These are phyloP conservation scores for Aegilops longissima DNA, from an alignment of 176 grass and related monocot species.

Conservation along the genomic window DNA sequence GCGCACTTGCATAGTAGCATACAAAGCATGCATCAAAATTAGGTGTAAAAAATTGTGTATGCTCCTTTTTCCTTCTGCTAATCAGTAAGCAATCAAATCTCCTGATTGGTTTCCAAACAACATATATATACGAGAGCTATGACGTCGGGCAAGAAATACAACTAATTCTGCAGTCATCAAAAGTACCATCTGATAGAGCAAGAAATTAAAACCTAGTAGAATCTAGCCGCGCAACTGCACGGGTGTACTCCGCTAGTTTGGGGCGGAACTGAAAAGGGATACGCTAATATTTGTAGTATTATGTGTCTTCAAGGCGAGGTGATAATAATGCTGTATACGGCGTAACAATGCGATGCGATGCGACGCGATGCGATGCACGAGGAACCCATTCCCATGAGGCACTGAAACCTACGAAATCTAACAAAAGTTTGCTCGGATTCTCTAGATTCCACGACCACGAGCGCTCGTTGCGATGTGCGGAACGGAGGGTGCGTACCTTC, in stretches of 20 bases:
- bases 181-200: neutral
- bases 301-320: neutral
- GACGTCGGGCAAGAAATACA: neutral
- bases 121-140: too few species aligned
- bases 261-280: neutral
- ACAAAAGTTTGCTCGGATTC: too few species aligned
- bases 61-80: too few species aligned
- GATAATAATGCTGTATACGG: neutral
- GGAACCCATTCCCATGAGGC: neutral
- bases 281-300: neutral
- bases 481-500: constrained; percentile 20
- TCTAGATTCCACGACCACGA: neutral
- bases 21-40: too few species aligned
- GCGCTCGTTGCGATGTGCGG: neutral
- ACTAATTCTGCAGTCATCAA: neutral
- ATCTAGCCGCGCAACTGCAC: neutral
- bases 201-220: neutral
- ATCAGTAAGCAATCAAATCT: too few species aligned
- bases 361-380: neutral
- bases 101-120: too few species aligned
- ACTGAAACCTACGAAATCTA: constrained; percentile 9
- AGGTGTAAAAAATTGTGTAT: too few species aligned
- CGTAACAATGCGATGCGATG: neutral
- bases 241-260: neutral
- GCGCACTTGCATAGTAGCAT: too few species aligned